Evolutionary conservation across 305 asterid genomes (phyloP).

Genomic region (Plantago lanceolata): DNA sequence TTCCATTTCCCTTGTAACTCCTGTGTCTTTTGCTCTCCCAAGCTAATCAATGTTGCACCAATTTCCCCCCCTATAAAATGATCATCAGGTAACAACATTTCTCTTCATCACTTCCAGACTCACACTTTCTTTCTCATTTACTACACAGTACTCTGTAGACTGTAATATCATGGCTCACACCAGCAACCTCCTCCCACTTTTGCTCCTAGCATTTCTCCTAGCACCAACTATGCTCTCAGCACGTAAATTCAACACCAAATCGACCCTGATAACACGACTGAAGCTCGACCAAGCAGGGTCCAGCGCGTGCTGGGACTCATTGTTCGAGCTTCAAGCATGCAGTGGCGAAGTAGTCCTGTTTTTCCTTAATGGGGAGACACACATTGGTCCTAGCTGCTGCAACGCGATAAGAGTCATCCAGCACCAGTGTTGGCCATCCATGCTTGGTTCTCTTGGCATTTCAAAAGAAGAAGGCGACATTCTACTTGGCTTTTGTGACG

Average conservation of each 20-base stretch:
- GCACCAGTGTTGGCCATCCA: slow-evolving; percentile 63
- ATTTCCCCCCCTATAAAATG: slow-evolving; percentile 24
- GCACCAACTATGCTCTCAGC: slow-evolving; percentile 24
- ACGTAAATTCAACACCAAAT: slow-evolving; percentile 22
- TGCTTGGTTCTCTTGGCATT: slow-evolving; percentile 58
- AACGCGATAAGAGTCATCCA: slow-evolving; percentile 45
- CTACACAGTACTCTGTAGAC: not conserved
- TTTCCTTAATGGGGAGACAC: slow-evolving; percentile 57
- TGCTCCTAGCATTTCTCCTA: slow-evolving; percentile 8
- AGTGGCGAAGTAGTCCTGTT: slow-evolving; percentile 51
- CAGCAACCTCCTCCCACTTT: slow-evolving; percentile 14
- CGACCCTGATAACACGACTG: slow-evolving; percentile 30
- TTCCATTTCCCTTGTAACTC: slow-evolving; percentile 19
- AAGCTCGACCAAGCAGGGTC: slow-evolving; percentile 37
- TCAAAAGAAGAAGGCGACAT: slow-evolving; percentile 43
- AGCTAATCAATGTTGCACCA: not conserved
- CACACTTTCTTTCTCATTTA: not conserved
- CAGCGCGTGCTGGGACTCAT: slow-evolving; percentile 52
- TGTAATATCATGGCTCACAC: slow-evolving; percentile 31
- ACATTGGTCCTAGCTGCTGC: slow-evolving; percentile 53
- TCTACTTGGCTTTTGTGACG: slow-evolving; percentile 59
- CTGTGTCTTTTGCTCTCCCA: not conserved
- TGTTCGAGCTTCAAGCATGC: slow-evolving; percentile 59
- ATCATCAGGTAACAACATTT: not conserved
- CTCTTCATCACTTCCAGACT: not conserved